A percentile compares a stretch with the other conserved stretches of the same genome.
Conservation (phyloP, 2,329 filamentous ascomycete species). For the Akanthomyces dipterigenus region DNA sequence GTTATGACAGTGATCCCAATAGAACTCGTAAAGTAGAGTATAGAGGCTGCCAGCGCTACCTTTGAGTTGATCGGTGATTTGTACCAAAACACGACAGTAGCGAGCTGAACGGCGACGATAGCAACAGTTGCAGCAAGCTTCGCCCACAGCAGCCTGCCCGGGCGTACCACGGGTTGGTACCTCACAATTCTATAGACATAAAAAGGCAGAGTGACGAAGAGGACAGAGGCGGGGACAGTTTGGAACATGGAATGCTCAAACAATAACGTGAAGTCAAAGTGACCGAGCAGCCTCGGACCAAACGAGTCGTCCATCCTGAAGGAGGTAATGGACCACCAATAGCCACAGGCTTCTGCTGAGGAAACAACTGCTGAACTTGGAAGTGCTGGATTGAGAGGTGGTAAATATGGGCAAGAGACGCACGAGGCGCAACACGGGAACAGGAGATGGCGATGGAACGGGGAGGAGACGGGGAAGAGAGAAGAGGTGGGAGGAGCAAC, state of each 20-base stretch:
- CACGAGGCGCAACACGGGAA: no score
- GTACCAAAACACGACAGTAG: conserved; percentile 23
- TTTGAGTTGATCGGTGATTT: conserved; percentile 13
- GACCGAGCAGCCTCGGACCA: neutral
- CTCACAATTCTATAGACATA: conserved; percentile 7
- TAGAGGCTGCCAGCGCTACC: conserved; percentile 23
- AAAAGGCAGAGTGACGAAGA: neutral
- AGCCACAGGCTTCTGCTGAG: no score
- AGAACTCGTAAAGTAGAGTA: conserved; percentile 21
- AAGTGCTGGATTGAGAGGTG: neutral
- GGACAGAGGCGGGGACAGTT: neutral
- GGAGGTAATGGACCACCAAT: neutral
- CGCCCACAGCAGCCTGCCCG: conserved; percentile 16
- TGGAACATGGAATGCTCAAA: neutral
- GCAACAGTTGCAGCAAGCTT: conserved; percentile 14
- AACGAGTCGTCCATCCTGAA: neutral
- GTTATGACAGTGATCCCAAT: conserved; percentile 22
- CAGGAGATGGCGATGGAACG: no score
- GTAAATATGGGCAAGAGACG: neutral
- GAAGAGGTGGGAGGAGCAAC: no score
- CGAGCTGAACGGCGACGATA: conserved; percentile 14
- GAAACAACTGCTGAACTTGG: no score
- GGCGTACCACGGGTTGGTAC: neutral
- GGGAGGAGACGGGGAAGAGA: no score
- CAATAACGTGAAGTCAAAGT: neutral